These are phyloP conservation scores for Leccinum subgranulosum DNA, from an alignment of 768 basidiomycete species.

Conservation along the genomic window DNA sequence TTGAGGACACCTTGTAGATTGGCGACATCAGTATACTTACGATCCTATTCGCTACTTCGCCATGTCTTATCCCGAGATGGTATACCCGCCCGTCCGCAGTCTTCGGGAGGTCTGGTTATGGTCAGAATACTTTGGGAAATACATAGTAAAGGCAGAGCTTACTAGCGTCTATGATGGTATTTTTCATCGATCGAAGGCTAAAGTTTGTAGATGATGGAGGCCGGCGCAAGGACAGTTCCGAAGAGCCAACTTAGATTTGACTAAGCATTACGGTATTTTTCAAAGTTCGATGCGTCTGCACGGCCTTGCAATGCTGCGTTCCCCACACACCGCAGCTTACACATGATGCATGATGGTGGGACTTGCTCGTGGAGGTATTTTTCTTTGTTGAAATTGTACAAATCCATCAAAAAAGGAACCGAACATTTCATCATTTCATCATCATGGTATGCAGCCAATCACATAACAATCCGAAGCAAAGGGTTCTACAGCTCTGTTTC, in stretches of 20 bases:
- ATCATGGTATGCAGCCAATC: not conserved
- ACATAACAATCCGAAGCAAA: not conserved
- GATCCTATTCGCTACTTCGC: conserved; percentile 80
- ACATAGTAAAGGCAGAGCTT: conserved; percentile 28
- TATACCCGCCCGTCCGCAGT: conserved; percentile 73
- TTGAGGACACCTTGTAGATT: not conserved
- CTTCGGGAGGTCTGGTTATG: conserved; percentile 64
- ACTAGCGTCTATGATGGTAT: conserved; percentile 66
- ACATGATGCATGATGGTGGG: no score
- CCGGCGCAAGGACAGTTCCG: not conserved
- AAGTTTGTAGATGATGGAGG: conserved; percentile 1
- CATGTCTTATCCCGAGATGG: conserved; percentile 70
- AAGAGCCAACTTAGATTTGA: not conserved
- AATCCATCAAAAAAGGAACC: not conserved
- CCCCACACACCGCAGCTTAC: not conserved
- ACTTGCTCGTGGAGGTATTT: not conserved
- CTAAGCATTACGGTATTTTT: conserved; percentile 9
- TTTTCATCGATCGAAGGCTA: conserved; percentile 47
- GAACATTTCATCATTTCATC: not conserved
- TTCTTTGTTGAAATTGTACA: not conserved
- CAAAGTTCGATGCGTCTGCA: not conserved
- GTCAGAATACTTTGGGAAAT: not conserved
- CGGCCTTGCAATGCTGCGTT: not conserved
- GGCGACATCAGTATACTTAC: conserved; percentile 36
- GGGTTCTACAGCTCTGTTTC: conserved; percentile 1